These are phyloP conservation scores for Millerozyma acaciae DNA, from an alignment of 805 yeast genomes.

Conservation along the genomic window DNA sequence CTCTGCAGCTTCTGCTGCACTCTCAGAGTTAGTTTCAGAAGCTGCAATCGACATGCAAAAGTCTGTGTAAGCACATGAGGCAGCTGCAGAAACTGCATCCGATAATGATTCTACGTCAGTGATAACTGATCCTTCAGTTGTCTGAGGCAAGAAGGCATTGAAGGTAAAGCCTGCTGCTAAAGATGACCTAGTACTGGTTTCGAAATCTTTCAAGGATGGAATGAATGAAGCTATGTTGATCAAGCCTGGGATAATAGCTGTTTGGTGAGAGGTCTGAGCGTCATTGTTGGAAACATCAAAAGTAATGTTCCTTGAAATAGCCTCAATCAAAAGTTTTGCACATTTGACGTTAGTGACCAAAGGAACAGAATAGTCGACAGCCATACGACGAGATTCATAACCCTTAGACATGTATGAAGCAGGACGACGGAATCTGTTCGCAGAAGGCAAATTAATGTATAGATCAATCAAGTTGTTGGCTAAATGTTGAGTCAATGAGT, in stretches of 20 bases:
- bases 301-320: conserved; percentile 68
- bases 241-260: conserved; percentile 80
- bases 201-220: conserved; percentile 68
- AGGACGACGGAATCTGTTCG: conserved; percentile 97
- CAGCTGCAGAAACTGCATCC: conserved; percentile 55
- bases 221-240: conserved; percentile 77
- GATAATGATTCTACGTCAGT: conserved; percentile 62
- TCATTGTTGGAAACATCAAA: conserved; percentile 74
- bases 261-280: conserved; percentile 85
- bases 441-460: conserved; percentile 93
- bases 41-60: conserved; percentile 82
- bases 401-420: conserved; percentile 97
- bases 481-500: conserved; percentile 92
- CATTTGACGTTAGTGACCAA: conserved; percentile 95
- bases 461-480: conserved; percentile 95
- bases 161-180: conserved; percentile 86
- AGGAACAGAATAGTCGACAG: conserved; percentile 97
- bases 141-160: conserved; percentile 73
- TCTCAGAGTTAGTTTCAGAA: conserved; percentile 61
- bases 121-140: conserved; percentile 58
- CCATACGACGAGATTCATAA: conserved; percentile 98
- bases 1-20: conserved; percentile 56
- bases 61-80: conserved; percentile 71
- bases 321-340: conserved; percentile 94
- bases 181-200: conserved; percentile 63